phyloP scores from a whole-genome alignment of 495 filamentous ascomycete genomes.

The Lasiosphaeria ovina region DNA sequence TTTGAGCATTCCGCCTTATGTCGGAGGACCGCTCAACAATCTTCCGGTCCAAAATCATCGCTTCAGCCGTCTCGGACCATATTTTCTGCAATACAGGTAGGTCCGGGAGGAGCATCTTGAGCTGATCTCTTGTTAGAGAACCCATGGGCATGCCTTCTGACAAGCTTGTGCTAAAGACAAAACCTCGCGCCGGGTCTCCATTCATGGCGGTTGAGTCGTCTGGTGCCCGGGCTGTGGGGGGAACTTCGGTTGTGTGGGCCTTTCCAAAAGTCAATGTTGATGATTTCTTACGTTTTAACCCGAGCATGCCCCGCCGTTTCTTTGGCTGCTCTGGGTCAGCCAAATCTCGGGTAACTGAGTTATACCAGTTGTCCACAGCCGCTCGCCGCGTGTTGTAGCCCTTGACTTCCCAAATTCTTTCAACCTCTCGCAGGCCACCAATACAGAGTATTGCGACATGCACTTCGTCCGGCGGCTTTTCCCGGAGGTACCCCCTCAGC shows the following conservation, averaged over 20 bases:
- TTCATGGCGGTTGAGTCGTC: slow-evolving; percentile 7
- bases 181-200: slow-evolving; percentile 27
- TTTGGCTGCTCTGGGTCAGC: slow-evolving; percentile 39
- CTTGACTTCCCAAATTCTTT: slow-evolving; percentile 57
- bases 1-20: slow-evolving; percentile 52
- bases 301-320: slow-evolving; percentile 45
- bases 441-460: slow-evolving; percentile 54
- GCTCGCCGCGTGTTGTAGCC: slow-evolving; percentile 54
- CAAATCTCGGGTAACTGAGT: slow-evolving; percentile 41
- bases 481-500: slow-evolving; percentile 55
- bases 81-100: slow-evolving; percentile 49
- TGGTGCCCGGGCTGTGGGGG: neutral
- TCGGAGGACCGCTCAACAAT: slow-evolving; percentile 51
- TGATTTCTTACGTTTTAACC: slow-evolving; percentile 54
- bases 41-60: slow-evolving; percentile 51
- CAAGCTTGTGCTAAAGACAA: slow-evolving; percentile 52
- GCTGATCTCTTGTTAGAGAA: slow-evolving; percentile 43
- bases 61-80: slow-evolving; percentile 53
- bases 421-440: slow-evolving; percentile 54
- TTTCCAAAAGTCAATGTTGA: slow-evolving; percentile 31
- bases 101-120: slow-evolving; percentile 47
- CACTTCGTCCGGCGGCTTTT: slow-evolving; percentile 54
- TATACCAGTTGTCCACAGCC: slow-evolving; percentile 54
- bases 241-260: slow-evolving; percentile 11
- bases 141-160: slow-evolving; percentile 55